Conservation (phyloP, 345 rosid species). For the Dovyalis caffra region DNA sequence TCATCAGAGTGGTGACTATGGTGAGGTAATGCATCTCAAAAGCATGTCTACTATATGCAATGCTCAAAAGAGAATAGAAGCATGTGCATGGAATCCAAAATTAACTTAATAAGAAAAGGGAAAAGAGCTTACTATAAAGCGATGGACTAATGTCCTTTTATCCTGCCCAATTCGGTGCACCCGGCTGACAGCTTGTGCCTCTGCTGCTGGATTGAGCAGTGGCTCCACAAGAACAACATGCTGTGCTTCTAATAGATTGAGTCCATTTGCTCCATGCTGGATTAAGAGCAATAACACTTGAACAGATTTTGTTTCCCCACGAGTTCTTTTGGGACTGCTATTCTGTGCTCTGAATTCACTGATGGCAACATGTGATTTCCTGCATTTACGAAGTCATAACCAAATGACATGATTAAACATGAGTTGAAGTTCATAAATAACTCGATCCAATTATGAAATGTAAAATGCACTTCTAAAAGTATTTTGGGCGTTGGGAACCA, state of each 20-base stretch:
- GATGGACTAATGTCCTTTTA: conserved; percentile 76
- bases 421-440: neutral
- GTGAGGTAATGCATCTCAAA: neutral
- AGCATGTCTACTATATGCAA: neutral
- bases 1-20: too few species aligned
- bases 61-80: neutral
- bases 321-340: conserved; percentile 24
- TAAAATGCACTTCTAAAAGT: neutral
- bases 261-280: conserved; percentile 97
- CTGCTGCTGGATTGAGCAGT: conserved; percentile 89
- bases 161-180: conserved; percentile 94
- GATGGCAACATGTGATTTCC: conserved; percentile 85
- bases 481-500: too few species aligned
- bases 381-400: conserved; percentile 30
- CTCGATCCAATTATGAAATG: neutral
- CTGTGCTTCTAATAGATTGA: conserved; percentile 91
- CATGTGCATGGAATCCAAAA: neutral
- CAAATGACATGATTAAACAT: conserved; percentile 6
- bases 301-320: conserved; percentile 36
- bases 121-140: conserved; percentile 63
- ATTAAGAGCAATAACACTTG: conserved; percentile 83
- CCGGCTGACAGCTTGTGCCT: conserved; percentile 94
- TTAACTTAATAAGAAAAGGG: neutral
- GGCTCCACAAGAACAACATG: conserved; percentile 96
- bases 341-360: conserved; percentile 65